These are phyloP conservation scores for Viridothelium virens DNA, from an alignment of 495 filamentous ascomycete genomes.

Conservation along the genomic window DNA sequence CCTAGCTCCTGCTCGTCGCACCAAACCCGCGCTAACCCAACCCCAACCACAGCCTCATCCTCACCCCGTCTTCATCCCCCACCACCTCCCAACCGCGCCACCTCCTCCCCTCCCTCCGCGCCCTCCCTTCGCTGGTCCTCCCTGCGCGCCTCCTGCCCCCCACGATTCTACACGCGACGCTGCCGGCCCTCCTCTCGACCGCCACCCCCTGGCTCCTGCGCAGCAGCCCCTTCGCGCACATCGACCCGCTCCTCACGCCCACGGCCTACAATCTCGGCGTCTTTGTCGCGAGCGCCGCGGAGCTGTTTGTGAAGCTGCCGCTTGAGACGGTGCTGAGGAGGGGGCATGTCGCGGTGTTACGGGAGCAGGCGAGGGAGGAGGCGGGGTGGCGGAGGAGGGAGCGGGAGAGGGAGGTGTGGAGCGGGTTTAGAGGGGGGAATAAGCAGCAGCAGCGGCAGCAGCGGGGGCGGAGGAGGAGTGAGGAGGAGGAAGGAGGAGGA, in stretches of 20 bases:
- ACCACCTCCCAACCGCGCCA: slow-evolving; percentile 63
- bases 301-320: slow-evolving; percentile 76
- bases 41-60: slow-evolving; percentile 50
- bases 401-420: slow-evolving; percentile 55
- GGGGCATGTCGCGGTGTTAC: slow-evolving; percentile 63
- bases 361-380: slow-evolving; percentile 1
- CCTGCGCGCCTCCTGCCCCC: slow-evolving; percentile 63
- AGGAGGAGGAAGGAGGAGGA: neutral
- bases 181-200: slow-evolving; percentile 71
- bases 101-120: slow-evolving; percentile 62
- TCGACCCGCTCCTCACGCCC: slow-evolving; percentile 77
- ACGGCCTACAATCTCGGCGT: slow-evolving; percentile 66
- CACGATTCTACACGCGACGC: slow-evolving; percentile 75
- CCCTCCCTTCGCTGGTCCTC: slow-evolving; percentile 68
- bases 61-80: slow-evolving; percentile 49
- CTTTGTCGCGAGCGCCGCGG: slow-evolving; percentile 67
- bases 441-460: slow-evolving; percentile 65
- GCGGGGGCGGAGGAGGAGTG: slow-evolving; percentile 49
- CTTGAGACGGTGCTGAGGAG: slow-evolving; percentile 86
- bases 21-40: slow-evolving; percentile 19
- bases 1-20: slow-evolving; percentile 11
- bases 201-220: slow-evolving; percentile 69
- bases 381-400: slow-evolving; percentile 63
- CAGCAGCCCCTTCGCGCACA: slow-evolving; percentile 45
- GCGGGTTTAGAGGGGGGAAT: neutral